Percentiles rank a stretch among this genome's conserved stretches.
Evolutionary conservation across 768 basidiomycete species (phyloP).

Genomic region (Pulveroboletus sp.): DNA sequence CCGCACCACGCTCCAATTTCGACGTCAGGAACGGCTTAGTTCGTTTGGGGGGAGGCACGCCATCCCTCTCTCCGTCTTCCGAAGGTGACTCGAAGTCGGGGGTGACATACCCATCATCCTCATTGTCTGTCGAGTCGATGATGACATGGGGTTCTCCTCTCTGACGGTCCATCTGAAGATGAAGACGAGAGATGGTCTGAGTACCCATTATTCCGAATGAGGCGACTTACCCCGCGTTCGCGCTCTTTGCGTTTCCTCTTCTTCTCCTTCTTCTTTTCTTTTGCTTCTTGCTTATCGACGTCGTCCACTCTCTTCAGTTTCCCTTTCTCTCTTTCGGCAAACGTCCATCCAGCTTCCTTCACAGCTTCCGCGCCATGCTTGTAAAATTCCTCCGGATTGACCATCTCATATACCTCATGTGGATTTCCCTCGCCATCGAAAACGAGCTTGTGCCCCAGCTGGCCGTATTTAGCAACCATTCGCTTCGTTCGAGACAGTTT

Average conservation of each 20-base stretch:
- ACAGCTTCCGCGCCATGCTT: constrained; percentile 62
- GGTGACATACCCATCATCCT: constrained; percentile 68
- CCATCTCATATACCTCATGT: constrained; percentile 81
- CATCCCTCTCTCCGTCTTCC: constrained; percentile 35
- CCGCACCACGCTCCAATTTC: constrained; percentile 26
- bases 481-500: constrained; percentile 73
- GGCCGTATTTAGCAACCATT: constrained; percentile 56
- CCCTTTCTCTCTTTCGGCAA: constrained; percentile 67
- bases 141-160: constrained; percentile 20
- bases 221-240: constrained; percentile 39
- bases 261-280: constrained; percentile 85
- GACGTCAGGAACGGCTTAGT: constrained; percentile 21
- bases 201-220: neutral
- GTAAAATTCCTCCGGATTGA: constrained; percentile 68
- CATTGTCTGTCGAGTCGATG: constrained; percentile 38
- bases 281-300: constrained; percentile 75
- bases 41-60: constrained; percentile 31
- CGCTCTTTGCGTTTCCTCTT: constrained; percentile 87
- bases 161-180: constrained; percentile 22
- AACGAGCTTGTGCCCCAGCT: constrained; percentile 65
- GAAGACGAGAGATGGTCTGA: neutral
- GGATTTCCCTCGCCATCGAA: constrained; percentile 87
- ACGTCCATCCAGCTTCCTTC: constrained; percentile 60
- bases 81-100: constrained; percentile 60
- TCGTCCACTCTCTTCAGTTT: constrained; percentile 69